A percentile compares a stretch with the other conserved stretches of the same genome.
Evolutionary conservation across 192 early-diverging fungal species (phyloP).

Genomic region (Backusella psychrophila): DNA sequence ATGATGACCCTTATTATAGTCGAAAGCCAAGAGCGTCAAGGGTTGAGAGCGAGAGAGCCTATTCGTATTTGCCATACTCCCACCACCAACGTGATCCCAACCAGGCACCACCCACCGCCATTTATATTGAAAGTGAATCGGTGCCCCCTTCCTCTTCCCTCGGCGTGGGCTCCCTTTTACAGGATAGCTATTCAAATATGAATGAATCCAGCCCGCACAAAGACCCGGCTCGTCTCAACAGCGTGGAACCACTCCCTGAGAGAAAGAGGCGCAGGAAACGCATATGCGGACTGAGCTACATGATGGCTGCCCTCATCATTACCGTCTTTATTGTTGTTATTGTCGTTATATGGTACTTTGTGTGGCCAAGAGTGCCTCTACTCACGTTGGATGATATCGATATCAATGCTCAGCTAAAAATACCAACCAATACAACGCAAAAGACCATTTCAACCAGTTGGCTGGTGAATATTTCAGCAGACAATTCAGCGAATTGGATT

Average conservation of each 20-base stretch:
- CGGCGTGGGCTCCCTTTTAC: background rate
- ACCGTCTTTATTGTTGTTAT: background rate
- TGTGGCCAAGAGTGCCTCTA: conserved; percentile 18
- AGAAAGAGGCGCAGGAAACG: conserved; percentile 4
- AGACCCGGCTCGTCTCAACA: background rate
- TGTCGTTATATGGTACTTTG: conserved; percentile 21
- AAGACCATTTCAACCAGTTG: conserved; percentile 15
- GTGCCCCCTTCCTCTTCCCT: background rate
- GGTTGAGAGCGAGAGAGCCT: background rate
- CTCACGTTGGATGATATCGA: conserved; percentile 6
- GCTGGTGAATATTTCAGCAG: conserved; percentile 25
- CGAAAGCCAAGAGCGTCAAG: background rate
- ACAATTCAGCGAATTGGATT: conserved; percentile 28
- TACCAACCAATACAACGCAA: background rate
- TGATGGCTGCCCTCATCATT: background rate
- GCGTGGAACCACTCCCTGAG: background rate
- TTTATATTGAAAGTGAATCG: conserved; percentile 7
- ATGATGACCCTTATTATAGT: conserved; percentile 3
- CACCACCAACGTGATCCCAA: conserved; percentile 13
- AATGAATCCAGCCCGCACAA: background rate
- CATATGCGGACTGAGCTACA: background rate
- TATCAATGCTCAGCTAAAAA: background rate
- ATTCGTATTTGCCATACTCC: conserved; percentile 26
- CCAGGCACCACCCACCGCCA: conserved; percentile 3
- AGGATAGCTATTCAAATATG: background rate